Evolutionary conservation across 345 rosid genomes (phyloP).

Genomic region (Punica granatum): DNA sequence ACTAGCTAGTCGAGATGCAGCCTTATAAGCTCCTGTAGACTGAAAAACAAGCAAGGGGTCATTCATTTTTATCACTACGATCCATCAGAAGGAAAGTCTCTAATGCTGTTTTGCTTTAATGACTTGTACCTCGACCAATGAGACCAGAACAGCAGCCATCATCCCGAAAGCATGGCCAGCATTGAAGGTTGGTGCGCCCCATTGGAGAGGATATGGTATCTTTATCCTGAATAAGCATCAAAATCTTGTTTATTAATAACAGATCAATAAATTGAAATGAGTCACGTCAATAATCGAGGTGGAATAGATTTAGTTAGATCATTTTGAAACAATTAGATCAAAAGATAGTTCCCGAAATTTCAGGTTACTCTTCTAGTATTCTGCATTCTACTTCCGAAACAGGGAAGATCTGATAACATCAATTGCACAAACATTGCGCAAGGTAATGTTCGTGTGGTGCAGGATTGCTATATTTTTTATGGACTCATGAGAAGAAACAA

Average conservation of each 20-base stretch:
- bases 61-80: background rate
- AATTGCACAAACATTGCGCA: too few species aligned
- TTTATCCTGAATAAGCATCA: constrained; percentile 54
- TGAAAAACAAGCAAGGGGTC: constrained; percentile 13
- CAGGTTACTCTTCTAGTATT: too few species aligned
- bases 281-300: too few species aligned
- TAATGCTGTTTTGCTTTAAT: too few species aligned
- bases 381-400: too few species aligned
- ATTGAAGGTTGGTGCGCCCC: constrained; percentile 99
- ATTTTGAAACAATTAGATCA: too few species aligned
- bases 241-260: background rate
- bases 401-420: too few species aligned
- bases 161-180: constrained; percentile 97
- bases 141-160: constrained; percentile 97
- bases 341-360: too few species aligned
- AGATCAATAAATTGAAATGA: constrained; percentile 8
- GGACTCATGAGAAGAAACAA: background rate
- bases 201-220: constrained; percentile 95
- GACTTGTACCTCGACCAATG: constrained; percentile 89
- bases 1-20: constrained; percentile 92
- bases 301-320: too few species aligned
- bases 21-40: constrained; percentile 97
- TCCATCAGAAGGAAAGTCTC: background rate
- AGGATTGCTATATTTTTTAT: too few species aligned
- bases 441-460: too few species aligned